phyloP scores from a whole-genome alignment of 345 rosid genomes.

The Balakata baccata region DNA sequence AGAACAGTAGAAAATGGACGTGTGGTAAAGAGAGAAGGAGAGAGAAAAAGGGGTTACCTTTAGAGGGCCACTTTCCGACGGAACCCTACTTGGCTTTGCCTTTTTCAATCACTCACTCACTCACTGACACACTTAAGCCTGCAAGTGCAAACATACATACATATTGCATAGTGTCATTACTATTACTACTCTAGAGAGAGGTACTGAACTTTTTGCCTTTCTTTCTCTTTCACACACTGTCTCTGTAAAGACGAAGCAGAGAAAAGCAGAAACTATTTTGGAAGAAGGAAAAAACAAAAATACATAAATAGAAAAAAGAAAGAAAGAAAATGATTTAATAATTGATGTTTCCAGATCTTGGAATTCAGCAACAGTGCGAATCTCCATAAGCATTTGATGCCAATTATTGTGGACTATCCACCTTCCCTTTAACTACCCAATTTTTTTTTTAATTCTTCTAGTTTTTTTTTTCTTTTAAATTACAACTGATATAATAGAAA shows the following conservation, averaged over 20 bases:
- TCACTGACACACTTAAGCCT: neutral
- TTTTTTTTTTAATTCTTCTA: neutral
- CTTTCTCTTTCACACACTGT: neutral
- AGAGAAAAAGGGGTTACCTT: conserved; percentile 19
- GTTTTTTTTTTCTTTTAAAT: neutral
- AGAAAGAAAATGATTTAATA: conserved; percentile 4
- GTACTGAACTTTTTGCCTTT: neutral
- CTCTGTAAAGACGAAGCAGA: neutral
- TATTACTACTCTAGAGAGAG: neutral
- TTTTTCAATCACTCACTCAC: conserved; percentile 16
- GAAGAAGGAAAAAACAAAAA: neutral
- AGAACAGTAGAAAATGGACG: neutral
- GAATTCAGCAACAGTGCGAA: conserved; percentile 67
- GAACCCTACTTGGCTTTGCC: conserved; percentile 14
- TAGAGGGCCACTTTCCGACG: conserved; percentile 38
- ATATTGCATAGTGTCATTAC: neutral
- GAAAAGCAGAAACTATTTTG: neutral
- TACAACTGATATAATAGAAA: too few species aligned
- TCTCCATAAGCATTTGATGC: conserved; percentile 83
- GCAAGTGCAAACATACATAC: neutral
- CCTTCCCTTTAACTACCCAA: conserved; percentile 21
- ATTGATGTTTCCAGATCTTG: conserved; percentile 47
- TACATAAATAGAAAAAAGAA: neutral
- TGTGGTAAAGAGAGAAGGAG: conserved; percentile 2
- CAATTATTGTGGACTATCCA: conserved; percentile 49